Base-by-base conservation (phyloP, 2,329 filamentous ascomycete genomes). In the Penicillium sp. region DNA sequence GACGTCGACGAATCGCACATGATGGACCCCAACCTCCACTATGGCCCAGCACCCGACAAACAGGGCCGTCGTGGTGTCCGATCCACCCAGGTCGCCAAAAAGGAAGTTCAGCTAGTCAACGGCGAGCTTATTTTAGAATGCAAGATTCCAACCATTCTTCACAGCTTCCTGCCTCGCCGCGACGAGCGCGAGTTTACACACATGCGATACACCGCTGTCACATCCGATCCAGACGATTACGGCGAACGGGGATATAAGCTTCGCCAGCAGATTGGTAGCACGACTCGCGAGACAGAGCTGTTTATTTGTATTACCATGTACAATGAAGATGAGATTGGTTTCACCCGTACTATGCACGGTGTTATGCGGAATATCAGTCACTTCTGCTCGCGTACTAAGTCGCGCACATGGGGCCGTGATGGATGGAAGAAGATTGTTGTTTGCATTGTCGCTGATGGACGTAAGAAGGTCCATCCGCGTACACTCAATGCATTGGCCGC, bases 371-470 rank as follows among this genome's bases (percentile, higher is more conserved):
- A 99, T 72, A 93, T 99, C 67, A 87, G 90, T 14, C 94, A 97
- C 73, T 97, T 99, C 75, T 99, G 94, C 79, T 91, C 88, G 19
- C 87, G 94, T 50, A 89, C 88, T 52, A 93, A 94, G 73, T 96
- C 91, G 6, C 85, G 94, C 56, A 97, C 92, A 0, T 99, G 94
- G 94, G 95, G 94, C 37, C 95, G 96, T 65, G 86, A 90, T 50
- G 94, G 94, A 5, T 99, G 94, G 94, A 91, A 99, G 76, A 99
- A 99, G 80, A 97, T 99, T 68, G 94, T 99, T 0, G 93, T 99
- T 0, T 97, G 91, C 71, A 89, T 99, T 69, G 92, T 99, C 56
- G 92, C 91, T 1, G 94, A 99, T 71, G 94, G 94, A 22, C 88
- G 95, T 67, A 87, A 91, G 79, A 91, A 91, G 75, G 93, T 99